Percentiles rank a stretch among this genome's conserved stretches.
phyloP scores from a whole-genome alignment of 768 basidiomycete genomes.

The Leucocoprinus birnbaumii region DNA sequence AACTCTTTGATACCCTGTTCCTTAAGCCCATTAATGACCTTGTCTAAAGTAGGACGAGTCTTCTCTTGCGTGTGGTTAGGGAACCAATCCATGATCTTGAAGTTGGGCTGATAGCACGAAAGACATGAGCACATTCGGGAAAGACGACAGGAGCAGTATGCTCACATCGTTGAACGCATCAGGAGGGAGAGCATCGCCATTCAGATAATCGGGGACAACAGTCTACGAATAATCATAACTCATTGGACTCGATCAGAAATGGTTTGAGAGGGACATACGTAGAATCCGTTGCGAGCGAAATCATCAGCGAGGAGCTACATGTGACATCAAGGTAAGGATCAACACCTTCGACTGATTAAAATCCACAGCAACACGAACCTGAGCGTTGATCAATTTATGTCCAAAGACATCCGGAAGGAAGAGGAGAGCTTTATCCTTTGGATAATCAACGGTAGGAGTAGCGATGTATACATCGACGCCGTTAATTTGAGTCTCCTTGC shows the following conservation, averaged over 20 bases:
- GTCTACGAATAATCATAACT: neutral
- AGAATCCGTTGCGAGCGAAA: constrained; percentile 44
- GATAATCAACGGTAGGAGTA: constrained; percentile 46
- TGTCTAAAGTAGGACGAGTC: constrained; percentile 51
- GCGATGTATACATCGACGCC: constrained; percentile 53
- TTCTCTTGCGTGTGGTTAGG: constrained; percentile 31
- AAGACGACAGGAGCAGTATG: neutral
- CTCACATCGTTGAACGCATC: constrained; percentile 7
- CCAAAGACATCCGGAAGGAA: constrained; percentile 55
- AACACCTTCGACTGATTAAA: no score
- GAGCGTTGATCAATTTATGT: constrained; percentile 39
- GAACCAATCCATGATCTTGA: constrained; percentile 43
- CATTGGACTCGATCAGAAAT: neutral
- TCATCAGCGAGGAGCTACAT: constrained; percentile 42
- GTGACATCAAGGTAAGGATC: no score
- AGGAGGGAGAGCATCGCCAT: constrained; percentile 9
- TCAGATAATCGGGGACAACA: constrained; percentile 12
- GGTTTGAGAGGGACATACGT: constrained; percentile 20
- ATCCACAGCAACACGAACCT: no score
- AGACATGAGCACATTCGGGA: neutral
- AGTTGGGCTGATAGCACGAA: constrained; percentile 19
- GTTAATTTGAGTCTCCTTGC: constrained; percentile 42
- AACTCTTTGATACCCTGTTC: constrained; percentile 55
- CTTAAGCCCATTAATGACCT: constrained; percentile 55
- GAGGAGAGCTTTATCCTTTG: constrained; percentile 55